These are phyloP conservation scores for Cystofilobasidium capitatum DNA, from an alignment of 768 basidiomycete genomes.

Conservation along the genomic window DNA sequence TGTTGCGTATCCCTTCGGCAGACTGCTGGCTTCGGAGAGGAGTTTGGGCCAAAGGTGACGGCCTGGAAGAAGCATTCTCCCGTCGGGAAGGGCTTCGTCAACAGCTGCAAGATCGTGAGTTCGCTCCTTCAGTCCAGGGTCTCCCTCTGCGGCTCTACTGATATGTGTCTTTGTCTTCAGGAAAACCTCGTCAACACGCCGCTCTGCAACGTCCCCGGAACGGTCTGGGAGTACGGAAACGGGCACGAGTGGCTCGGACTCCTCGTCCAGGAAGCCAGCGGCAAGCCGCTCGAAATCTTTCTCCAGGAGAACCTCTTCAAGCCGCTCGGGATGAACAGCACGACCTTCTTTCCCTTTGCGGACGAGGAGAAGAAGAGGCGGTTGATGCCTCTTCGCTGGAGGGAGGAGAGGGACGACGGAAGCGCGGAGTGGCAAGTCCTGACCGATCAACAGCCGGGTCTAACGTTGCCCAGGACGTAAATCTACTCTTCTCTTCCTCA, in stretches of 20 bases:
- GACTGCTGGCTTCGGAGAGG: constrained; percentile 34
- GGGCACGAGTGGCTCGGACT: constrained; percentile 29
- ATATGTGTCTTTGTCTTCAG: constrained; percentile 9
- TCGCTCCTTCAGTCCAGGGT: background rate
- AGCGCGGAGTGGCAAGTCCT: constrained; percentile 28
- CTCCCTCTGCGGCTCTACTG: background rate
- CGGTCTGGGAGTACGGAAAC: constrained; percentile 34
- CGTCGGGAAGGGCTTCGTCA: constrained; percentile 31
- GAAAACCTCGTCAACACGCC: constrained; percentile 35
- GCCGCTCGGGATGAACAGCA: constrained; percentile 34
- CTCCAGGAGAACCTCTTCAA: constrained; percentile 36
- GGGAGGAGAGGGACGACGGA: background rate
- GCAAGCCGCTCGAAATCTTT: constrained; percentile 34
- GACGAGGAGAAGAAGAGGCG: constrained; percentile 20
- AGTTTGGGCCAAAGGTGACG: constrained; percentile 30
- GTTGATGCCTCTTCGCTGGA: constrained; percentile 29
- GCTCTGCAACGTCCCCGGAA: constrained; percentile 29
- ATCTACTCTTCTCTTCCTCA: background rate
- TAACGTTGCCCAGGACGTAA: constrained; percentile 34
- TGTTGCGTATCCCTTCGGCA: constrained; percentile 15
- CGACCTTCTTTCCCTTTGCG: constrained; percentile 33
- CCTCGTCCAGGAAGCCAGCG: constrained; percentile 30
- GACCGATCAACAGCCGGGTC: constrained; percentile 24
- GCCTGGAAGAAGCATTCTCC: constrained; percentile 28
- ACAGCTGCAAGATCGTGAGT: constrained; percentile 33